phyloP scores from a whole-genome alignment of 257 asterid species.

The Osmanthus fragrans region DNA sequence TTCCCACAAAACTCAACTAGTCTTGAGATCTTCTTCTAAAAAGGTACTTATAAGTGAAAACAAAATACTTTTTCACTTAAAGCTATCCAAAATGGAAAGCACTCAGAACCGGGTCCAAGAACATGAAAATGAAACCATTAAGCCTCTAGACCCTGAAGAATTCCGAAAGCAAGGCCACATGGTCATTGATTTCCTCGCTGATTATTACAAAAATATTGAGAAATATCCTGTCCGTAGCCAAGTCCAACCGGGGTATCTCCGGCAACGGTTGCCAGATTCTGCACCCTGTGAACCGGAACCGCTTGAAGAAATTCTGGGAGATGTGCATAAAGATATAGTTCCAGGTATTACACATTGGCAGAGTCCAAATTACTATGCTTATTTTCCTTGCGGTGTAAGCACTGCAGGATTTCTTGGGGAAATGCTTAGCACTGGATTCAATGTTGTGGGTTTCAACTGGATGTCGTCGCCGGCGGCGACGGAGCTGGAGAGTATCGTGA shows the following conservation, averaged over 20 bases:
- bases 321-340: conserved; percentile 56
- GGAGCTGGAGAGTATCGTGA: conserved; percentile 78
- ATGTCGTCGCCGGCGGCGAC: conserved; percentile 86
- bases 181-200: conserved; percentile 70
- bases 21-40: not conserved
- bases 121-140: conserved; percentile 35
- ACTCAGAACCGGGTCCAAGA: conserved; percentile 28
- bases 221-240: conserved; percentile 71
- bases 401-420: conserved; percentile 75
- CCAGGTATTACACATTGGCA: conserved; percentile 84
- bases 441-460: conserved; percentile 82
- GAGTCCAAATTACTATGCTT: conserved; percentile 74
- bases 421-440: conserved; percentile 66
- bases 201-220: conserved; percentile 65
- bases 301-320: conserved; percentile 55
- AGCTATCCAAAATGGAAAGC: conserved; percentile 37
- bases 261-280: conserved; percentile 47
- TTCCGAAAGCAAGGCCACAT: conserved; percentile 70
- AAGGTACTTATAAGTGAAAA: conserved; percentile 11
- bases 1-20: no score
- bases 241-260: conserved; percentile 70
- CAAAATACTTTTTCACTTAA: not conserved
- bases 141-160: conserved; percentile 65
- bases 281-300: conserved; percentile 64
- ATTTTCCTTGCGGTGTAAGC: conserved; percentile 68